Evolutionary conservation across 2,329 filamentous ascomycete species (phyloP), one percentile per base, ranked within the genome.

Genomic region (Lojkania enalia): DNA sequence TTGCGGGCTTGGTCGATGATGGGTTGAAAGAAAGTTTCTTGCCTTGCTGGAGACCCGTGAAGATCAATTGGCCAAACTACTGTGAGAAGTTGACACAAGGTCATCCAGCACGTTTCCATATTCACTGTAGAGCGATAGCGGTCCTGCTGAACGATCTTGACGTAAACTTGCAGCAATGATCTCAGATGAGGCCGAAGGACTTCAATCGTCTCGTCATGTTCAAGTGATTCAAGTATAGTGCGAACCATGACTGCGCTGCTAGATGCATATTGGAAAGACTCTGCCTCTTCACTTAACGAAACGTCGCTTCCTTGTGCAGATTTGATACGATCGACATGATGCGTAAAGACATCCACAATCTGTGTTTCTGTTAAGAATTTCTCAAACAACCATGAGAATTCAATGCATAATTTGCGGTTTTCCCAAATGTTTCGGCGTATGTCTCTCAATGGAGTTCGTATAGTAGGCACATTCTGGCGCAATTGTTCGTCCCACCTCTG

Each of bases 401-500:
- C 60, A 20, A 39, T 42, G 21, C 42, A 42, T 11, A 71, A 37
- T 2, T 48, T 44, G 4, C 51, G 50, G 18, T 64, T 58, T 50
- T 65, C 57, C 68, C 68, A 71, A 11, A 70, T 54, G 12, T 56
- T 42, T 7, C 48, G 35, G 18, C 39, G 48, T 20, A 50, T 40
- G 18, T 55, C 49, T 46, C 53, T 45, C 35, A 61, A 44, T 14
- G 49, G 39, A 20, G 54, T 53, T n/a, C 57, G 60, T 5, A 47
- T 49, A 40, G 20, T 49, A 33, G 20, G 46, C 48, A 32, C 52
- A 46, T 37, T 47, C 20, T 48, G 53, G 20, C 52, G 49, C 0
- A 71, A 55, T 33, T 71, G 66, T 6, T 52, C 43, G 36, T 69
- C 60, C 67, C 67, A 71, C 39, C 52, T 51, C n/a, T 47, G 51